Conservation (phyloP, 139 green algal species). For the Penium margaritaceum region DNA sequence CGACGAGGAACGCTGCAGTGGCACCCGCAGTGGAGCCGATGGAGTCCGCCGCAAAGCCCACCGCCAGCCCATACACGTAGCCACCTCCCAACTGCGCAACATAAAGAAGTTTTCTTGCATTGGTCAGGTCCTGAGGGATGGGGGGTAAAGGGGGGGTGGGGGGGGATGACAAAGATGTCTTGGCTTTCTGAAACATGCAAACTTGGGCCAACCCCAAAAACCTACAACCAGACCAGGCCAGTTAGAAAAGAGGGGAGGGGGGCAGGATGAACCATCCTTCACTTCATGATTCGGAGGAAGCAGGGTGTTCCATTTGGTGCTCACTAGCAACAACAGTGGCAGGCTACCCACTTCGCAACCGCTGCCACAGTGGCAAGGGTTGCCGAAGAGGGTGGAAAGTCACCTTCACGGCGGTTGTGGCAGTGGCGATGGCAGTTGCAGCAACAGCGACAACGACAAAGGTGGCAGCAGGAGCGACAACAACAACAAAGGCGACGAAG, state of each 20-base stretch:
- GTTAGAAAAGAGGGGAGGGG: neutral
- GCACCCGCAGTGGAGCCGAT: conserved; percentile 30
- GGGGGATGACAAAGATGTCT: neutral
- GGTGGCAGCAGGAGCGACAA: too few relatives aligned
- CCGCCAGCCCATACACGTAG: conserved; percentile 30
- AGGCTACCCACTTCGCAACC: neutral
- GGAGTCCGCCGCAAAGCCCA: conserved; percentile 30
- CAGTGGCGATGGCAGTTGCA: neutral
- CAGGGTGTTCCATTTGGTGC: too few relatives aligned
- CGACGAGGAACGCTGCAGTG: conserved; percentile 29
- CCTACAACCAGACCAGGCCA: neutral
- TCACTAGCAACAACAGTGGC: neutral
- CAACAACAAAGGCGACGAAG: too few relatives aligned
- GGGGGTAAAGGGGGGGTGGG: neutral
- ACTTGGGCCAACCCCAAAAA: neutral
- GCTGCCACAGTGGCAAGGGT: neutral
- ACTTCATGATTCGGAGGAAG: too few relatives aligned
- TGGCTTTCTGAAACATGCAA: neutral
- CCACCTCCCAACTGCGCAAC: conserved; percentile 21
- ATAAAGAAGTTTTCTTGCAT: neutral
- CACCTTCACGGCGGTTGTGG: neutral
- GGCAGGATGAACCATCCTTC: too few relatives aligned
- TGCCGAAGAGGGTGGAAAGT: too few relatives aligned
- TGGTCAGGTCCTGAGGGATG: neutral
- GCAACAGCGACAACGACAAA: too few relatives aligned